Base-by-base conservation (phyloP, 805 yeast species). In the Clavispora carvajalis region DNA sequence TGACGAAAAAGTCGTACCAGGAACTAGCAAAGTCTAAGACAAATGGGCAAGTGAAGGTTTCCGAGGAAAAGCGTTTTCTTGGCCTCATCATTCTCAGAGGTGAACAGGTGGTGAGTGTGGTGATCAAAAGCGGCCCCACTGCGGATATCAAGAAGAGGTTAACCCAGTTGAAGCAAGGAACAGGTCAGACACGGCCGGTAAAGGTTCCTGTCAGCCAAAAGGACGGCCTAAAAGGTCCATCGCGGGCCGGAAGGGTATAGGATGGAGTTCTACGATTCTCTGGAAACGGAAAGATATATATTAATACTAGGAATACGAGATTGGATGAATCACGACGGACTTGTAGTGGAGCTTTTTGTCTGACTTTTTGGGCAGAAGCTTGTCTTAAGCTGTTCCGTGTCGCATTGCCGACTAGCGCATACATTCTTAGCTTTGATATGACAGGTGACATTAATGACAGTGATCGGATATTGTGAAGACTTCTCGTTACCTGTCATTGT, bases 41-140 rank as follows among this genome's bases (percentile, higher is more conserved):
- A 39, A 35, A 53, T 44, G 45, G 51, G 39, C 53, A 48, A 50
- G 61, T 74, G 10, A 45, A 53, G 15, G 57, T 74, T 22, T 71
- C 69, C 29, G 85, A 82, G 44, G 90, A 84, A 46, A 86, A 81
- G 53, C 70, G 98, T 42, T 66, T 79, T 5, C 63, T 93, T 18
- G 98, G 98, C 0, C 71, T 93, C 38, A 75, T 86, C 2, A 83
- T 91, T 26, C 65, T 91, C 34, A 74, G 98, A 52, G 99, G 99
- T 2, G 96, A 88, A 49, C 85, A 83, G 49, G 79, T 93, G 21
- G 78, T 90, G 10, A 77, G 89, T 40, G 67, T 84, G 16, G 73
- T 76, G 22, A 78, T 85, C 23, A 91, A 85, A 63, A 60, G 68
- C 43, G 71, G 81, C n/a, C 76, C 87, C 41, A 71, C 78, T 33